Conservation (phyloP, 1,284 basidiomycete species). For the Rhodotorula mucilaginosa region DNA sequence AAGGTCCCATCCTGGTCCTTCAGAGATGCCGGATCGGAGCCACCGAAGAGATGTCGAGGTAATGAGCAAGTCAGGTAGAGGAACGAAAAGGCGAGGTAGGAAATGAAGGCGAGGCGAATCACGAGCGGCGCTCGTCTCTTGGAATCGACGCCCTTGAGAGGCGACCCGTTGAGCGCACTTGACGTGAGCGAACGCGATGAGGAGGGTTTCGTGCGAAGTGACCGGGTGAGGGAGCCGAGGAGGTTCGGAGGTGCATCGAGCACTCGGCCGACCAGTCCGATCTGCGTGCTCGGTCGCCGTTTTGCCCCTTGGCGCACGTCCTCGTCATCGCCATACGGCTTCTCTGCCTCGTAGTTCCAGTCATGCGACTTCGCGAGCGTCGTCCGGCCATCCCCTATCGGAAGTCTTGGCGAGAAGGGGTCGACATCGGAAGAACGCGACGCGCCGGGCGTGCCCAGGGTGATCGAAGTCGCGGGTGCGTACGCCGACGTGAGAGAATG, state of each 20-base stretch:
- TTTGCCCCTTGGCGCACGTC: slow-evolving; percentile 26
- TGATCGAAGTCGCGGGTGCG: slow-evolving; percentile 30
- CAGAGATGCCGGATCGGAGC: neutral
- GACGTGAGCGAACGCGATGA: slow-evolving; percentile 16
- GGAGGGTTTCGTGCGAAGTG: slow-evolving; percentile 1
- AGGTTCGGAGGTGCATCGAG: slow-evolving; percentile 22
- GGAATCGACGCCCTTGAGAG: neutral
- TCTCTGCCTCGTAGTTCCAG: slow-evolving; percentile 20
- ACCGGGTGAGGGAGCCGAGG: slow-evolving; percentile 31
- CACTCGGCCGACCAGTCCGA: slow-evolving; percentile 3
- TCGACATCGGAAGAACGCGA: neutral
- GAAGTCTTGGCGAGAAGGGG: slow-evolving; percentile 12
- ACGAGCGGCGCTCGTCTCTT: slow-evolving; percentile 31
- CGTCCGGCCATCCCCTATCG: neutral
- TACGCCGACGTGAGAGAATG: slow-evolving; percentile 37
- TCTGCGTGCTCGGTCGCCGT: neutral
- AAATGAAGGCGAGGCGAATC: slow-evolving; percentile 35
- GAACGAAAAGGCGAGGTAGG: slow-evolving; percentile 42
- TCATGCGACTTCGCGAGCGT: slow-evolving; percentile 24
- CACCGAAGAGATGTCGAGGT: slow-evolving; percentile 2
- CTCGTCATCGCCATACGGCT: slow-evolving; percentile 12
- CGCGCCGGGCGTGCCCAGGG: slow-evolving; percentile 15
- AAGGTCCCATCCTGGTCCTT: neutral
- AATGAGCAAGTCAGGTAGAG: slow-evolving; percentile 24
- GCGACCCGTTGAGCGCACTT: slow-evolving; percentile 10